A percentile compares a stretch with the other conserved stretches of the same genome.
phyloP scores from a whole-genome alignment of 805 yeast species.

The Alloascoidea africana region DNA sequence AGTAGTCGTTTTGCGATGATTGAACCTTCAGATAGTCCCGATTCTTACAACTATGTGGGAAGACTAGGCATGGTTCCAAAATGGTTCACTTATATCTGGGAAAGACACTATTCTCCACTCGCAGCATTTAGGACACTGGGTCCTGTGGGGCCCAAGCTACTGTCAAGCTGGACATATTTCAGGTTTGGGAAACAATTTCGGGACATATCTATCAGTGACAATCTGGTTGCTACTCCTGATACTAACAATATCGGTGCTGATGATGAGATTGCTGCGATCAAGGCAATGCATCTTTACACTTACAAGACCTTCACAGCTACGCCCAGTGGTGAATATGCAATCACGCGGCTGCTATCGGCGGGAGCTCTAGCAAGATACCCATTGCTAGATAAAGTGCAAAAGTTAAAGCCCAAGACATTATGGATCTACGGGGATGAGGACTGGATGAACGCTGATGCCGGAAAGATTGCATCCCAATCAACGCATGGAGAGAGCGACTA shows the following conservation, averaged over 20 bases:
- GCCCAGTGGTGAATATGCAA: conserved; percentile 52
- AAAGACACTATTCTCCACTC: conserved; percentile 38
- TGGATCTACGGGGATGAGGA: conserved; percentile 58
- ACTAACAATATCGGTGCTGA: conserved; percentile 7
- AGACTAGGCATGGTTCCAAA: conserved; percentile 21
- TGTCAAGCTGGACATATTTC: conserved; percentile 40
- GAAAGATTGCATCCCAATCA: conserved; percentile 23
- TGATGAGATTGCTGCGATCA: conserved; percentile 25
- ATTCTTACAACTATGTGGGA: conserved; percentile 15
- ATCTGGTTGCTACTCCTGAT: conserved; percentile 3
- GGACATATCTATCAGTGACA: conserved; percentile 19
- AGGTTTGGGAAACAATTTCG: conserved; percentile 20
- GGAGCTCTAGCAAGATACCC: conserved; percentile 46
- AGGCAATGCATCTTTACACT: conserved; percentile 36
- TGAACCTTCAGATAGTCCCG: conserved; percentile 5
- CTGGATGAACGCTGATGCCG: conserved; percentile 59
- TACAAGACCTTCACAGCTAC: conserved; percentile 34
- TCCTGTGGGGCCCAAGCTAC: conserved; percentile 35
- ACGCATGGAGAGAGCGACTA: conserved; percentile 12
- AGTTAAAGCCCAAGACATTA: conserved; percentile 25
- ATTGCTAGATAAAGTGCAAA: conserved; percentile 33
- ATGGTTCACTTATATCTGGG: conserved; percentile 32
- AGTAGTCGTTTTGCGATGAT: too few relatives aligned
- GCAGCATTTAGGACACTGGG: conserved; percentile 32
- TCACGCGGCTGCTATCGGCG: conserved; percentile 42